A percentile compares a stretch with the other conserved stretches of the same genome.
phyloP scores from a whole-genome alignment of 2,329 filamentous ascomycete genomes.

The Trichoderma cornu-damae region DNA sequence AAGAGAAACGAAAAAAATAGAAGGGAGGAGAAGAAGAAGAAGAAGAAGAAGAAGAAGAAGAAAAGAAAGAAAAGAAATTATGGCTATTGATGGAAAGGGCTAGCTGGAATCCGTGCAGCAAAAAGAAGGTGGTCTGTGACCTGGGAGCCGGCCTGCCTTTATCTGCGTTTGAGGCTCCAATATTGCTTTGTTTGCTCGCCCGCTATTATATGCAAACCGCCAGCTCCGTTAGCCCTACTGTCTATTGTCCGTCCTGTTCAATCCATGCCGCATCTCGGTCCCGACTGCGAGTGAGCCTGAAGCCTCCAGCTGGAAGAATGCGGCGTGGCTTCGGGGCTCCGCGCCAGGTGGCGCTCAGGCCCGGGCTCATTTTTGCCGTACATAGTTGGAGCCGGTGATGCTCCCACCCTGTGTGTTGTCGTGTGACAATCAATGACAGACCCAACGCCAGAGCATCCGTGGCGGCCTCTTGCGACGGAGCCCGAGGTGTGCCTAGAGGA shows the following conservation, averaged over 20 bases:
- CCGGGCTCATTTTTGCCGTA: too few species aligned
- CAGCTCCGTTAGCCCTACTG: neutral
- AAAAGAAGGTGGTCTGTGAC: neutral
- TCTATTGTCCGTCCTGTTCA: neutral
- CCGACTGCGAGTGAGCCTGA: constrained; percentile 6
- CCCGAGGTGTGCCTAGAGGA: neutral
- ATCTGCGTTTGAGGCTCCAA: constrained; percentile 12
- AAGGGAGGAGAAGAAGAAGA: neutral
- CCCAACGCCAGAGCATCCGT: neutral
- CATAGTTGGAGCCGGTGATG: neutral
- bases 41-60: neutral
- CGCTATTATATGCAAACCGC: neutral
- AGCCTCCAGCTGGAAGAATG: neutral
- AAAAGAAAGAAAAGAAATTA: constrained; percentile 1
- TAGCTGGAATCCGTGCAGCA: neutral
- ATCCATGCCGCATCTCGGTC: constrained; percentile 7
- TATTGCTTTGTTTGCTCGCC: neutral
- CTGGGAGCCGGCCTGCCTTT: constrained; percentile 5
- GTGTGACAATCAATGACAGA: neutral
- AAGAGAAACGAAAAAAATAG: neutral
- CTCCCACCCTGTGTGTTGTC: neutral
- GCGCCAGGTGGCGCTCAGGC: neutral
- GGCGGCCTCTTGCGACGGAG: neutral
- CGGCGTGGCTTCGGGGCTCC: constrained; percentile 4
- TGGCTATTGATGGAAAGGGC: neutral